Base-by-base conservation (phyloP, 2,329 filamentous ascomycete species). In the Curvularia sp. region DNA sequence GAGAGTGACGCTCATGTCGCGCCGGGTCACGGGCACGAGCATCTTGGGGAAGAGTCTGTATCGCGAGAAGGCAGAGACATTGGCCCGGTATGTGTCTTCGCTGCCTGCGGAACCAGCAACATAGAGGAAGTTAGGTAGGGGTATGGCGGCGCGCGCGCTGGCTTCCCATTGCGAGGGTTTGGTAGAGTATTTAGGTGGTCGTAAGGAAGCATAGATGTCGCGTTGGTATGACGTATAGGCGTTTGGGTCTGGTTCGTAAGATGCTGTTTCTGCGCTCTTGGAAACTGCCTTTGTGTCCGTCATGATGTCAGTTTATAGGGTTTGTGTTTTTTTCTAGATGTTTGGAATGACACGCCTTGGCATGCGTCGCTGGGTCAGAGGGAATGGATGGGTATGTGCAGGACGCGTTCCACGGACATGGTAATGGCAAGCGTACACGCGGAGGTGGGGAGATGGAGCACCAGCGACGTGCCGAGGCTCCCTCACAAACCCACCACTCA, bases 1-100 rank as follows among this genome's bases (percentile, higher is more conserved):
- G n/a, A 64, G 47, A 8, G n/a, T 31, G n/a, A 55, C 60, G 30
- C 53, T 60, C 42, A 63, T 57, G 51, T 65, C 53, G 38, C 63
- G 63, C 18, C 65, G 66, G 1, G 78, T 79, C 1, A 72, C 73
- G 49, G 78, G 75, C 26, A 73, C 70, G 1, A 80, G 70, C 78
- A 80, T 79, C 62, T 68, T 74, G 31, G 78, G 78, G 1, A 73
- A 71, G 9, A 80, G 67, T 1, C 76, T 66, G 58, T 78, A 80
- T 10, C 69, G 70, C 24, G 77, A 71, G 51, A 80, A 80, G 1
- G 78, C 77, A 5, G 72, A 73, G 10, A 74, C 53, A 49, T 80
- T 80, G 12, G 74, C 72, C 1, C 66, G 52, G 50, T 77, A 64
- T 1, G 78, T 80, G 24, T 68, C 70, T 53, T 75, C 72, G 53